These are phyloP conservation scores for Tuber magnatum DNA, from an alignment of 495 filamentous ascomycete species.

Conservation along the genomic window DNA sequence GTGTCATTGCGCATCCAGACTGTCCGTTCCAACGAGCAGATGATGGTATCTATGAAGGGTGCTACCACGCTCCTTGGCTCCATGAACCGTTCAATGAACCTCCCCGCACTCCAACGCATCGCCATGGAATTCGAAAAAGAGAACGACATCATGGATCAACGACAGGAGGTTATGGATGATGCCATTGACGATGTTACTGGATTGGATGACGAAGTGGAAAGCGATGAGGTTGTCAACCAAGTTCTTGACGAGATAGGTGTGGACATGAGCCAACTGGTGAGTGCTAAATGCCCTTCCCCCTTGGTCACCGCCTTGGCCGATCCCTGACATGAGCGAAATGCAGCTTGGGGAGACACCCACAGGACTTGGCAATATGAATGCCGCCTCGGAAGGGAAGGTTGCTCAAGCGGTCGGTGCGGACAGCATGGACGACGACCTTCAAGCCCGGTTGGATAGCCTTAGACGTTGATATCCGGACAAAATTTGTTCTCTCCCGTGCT, in stretches of 20 bases:
- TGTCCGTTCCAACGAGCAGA: conserved; percentile 94
- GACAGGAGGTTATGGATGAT: conserved; percentile 99
- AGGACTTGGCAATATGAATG: conserved; percentile 55
- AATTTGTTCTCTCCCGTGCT: neutral
- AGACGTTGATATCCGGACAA: conserved; percentile 44
- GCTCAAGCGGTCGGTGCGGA: conserved; percentile 71
- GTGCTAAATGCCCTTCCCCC: conserved; percentile 39
- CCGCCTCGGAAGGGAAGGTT: conserved; percentile 57
- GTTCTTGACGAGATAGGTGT: conserved; percentile 95
- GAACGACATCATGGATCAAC: conserved; percentile 98
- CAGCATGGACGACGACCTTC: conserved; percentile 67
- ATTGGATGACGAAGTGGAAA: conserved; percentile 77
- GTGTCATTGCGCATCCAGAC: conserved; percentile 95
- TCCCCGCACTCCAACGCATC: conserved; percentile 88
- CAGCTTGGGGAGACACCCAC: conserved; percentile 75
- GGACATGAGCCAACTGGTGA: conserved; percentile 76
- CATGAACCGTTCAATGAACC: conserved; percentile 97
- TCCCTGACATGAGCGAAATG: conserved; percentile 7
- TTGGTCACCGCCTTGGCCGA: neutral
- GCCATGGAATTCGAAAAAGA: conserved; percentile 99
- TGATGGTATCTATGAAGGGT: conserved; percentile 99
- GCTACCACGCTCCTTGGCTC: conserved; percentile 83
- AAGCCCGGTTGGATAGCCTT: conserved; percentile 73
- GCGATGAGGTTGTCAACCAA: conserved; percentile 92
- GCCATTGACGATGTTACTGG: conserved; percentile 98